Evolutionary conservation across 2,329 filamentous ascomycete species (phyloP), one percentile per base, ranked within the genome.

Genomic region (Thelonectria discophora): DNA sequence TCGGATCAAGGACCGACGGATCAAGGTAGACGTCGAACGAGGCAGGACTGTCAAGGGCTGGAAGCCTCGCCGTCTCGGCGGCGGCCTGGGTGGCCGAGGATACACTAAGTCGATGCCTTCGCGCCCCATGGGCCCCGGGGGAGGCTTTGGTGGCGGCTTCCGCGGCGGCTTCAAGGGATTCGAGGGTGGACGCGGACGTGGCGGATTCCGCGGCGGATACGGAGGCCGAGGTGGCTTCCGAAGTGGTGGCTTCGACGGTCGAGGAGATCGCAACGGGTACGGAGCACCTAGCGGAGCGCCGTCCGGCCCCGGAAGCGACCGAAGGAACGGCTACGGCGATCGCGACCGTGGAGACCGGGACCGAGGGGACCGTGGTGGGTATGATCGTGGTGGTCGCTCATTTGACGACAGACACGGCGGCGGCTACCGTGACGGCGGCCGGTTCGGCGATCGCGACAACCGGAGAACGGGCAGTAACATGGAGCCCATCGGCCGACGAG

Each of bases 11-110:
- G 94, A 96, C 75, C 89, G 94, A 74, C 89, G 90, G 72, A 92
- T 98, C 73, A 88, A 97, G 75, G 93, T 98, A 73, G 95, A 99
- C 75, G 94, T 98, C 63, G 95, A 99, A 80, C 90, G 95, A 74
- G 95, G 95, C 69, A 90, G 95, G 70, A 98, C 95, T 32, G 93
- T 97, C 42, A 91, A 92, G 74, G 93, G 91, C 50, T 99, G 95
- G 95, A 91, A 92, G 74, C 95, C 95, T 64, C 90, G 92, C 69
- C 90, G 95, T 66, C 90, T 97, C 54, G 95, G 94, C 60, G 95
- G 95, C 67, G 95, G 95, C 48, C 86, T 97, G 3, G 95, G 95
- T 65, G 94, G 94, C 47, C 89, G 95, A 72, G 91, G 92, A 66
- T 98, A 98, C 78, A 98, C 94, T 59, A 96, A 94, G 78, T 87